Evolutionary conservation across 2,329 filamentous ascomycete genomes (phyloP), one percentile per base, ranked within the genome.

Genomic region (Diaporthe sp.): DNA sequence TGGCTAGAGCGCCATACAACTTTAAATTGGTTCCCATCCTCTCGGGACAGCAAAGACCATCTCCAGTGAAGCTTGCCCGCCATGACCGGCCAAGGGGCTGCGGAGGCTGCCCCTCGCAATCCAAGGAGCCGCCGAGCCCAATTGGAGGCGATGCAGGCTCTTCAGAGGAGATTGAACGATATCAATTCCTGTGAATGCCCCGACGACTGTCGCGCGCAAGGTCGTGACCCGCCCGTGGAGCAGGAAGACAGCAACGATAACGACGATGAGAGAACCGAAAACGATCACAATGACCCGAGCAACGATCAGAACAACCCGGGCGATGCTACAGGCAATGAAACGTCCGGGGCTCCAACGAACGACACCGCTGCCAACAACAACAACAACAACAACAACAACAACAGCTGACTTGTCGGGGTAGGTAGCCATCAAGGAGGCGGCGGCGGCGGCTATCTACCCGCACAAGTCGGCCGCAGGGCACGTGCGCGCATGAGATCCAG

Each of bases 391-490:
- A 13, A 42, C 39, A 13, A 42, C 10, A 17, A 44, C 42, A 44
- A 44, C 42, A 49, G 42, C 61, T 65, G 25, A 46, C 61, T 28
- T 4, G 0, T 9, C 12, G 17, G 61, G 61, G 25, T 34, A 46
- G 42, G 31, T 65, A 44, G 25, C 39, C 25, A 13, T 12, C n/a
- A 8, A 62, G 15, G 7, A 39, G 42, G 42, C 13, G 46, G 49
- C 49, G 49, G n/a, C 4, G 13, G n/a, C 34, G 31, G 46, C 62
- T 68, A 53, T 53, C 13, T 68, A 53, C 49, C 34, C 15, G 34
- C n/a, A 28, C 46, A 69, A 13, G 31, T 69, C 34, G 55, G 46
- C 46, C 65, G 34, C 46, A 69, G 49, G 49, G 49, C 49, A 13
- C 6, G 34, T 3, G 34, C 34, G 37, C 70, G 44, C 44, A 5